Evolutionary conservation across 805 yeast species (phyloP), one percentile per base, ranked within the genome.

Genomic region (Lipomyces anomalus): DNA sequence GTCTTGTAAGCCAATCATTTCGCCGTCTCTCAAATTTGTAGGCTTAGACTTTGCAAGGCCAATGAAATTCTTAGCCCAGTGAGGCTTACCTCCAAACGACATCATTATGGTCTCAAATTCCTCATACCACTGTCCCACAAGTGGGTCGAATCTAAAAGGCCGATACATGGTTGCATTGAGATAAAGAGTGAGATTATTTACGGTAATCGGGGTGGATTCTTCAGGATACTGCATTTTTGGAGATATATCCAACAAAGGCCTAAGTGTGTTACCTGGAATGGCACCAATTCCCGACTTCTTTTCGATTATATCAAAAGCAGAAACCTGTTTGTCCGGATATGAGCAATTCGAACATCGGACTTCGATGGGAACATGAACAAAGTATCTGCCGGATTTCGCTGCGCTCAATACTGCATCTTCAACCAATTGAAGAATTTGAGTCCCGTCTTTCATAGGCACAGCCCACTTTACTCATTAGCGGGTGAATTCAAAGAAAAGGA

Each of bases 51-150:
- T 61, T 9, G 67, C 64, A 2, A 75, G 67, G 1, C 95, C 95
- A 46, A 84, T 70, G 64, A 87, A 90, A 65, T 88, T 89, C 71
- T 90, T 90, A 16, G 98, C 98, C 98, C 98, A 90, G 65, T 90
- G 98, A 1, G 98, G 98, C 63, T 80, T 84, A 36, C 98, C 98
- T 30, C 84, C 88, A 23, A 83, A 88, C 22, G 77, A 79, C 41
- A 72, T 73, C 72, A 89, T 70, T 1, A 86, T 76, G 43, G 76
- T 75, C 66, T 90, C 98, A 64, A 90, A 90, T n/a, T 73, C 70
- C 40, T 75, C 74, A 66, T 76, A 90, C 96, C 97, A 90, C 55
- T 55, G 42, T 38, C 76, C 78, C 29, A 87, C 79, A 36, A 84
- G 81, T 7, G 88, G 81, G 58, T 80, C 75, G 46, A 76, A 74